phyloP scores from a whole-genome alignment of 192 early-diverging fungal genomes.

The Dispira simplex region DNA sequence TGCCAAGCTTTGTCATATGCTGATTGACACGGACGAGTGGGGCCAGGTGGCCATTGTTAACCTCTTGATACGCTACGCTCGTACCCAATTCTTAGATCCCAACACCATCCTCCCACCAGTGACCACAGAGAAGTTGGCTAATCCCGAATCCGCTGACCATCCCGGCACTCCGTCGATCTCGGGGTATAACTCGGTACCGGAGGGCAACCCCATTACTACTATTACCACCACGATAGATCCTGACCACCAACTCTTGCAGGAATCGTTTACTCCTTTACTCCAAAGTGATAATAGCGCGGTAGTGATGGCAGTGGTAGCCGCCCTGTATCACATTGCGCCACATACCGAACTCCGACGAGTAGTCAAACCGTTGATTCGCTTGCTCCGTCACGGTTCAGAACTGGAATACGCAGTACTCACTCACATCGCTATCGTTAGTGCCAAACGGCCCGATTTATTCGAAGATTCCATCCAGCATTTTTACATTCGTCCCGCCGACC shows the following conservation, averaged over 20 bases:
- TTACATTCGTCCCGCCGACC: conserved; percentile 63
- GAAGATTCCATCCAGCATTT: conserved; percentile 59
- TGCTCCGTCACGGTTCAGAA: conserved; percentile 58
- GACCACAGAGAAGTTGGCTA: not conserved
- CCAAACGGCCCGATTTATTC: conserved; percentile 49
- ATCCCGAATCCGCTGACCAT: not conserved
- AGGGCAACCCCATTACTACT: not conserved
- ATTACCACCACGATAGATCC: conserved; percentile 38
- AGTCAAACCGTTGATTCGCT: conserved; percentile 56
- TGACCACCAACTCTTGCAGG: conserved; percentile 64
- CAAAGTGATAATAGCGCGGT: conserved; percentile 77
- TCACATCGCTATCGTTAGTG: conserved; percentile 62
- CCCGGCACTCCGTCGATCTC: not conserved
- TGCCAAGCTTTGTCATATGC: conserved; percentile 69
- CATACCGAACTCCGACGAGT: conserved; percentile 33
- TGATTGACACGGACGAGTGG: conserved; percentile 92
- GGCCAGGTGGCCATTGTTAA: conserved; percentile 76
- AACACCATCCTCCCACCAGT: not conserved
- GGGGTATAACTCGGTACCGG: not conserved
- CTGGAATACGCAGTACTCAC: conserved; percentile 59
- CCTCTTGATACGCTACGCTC: conserved; percentile 65
- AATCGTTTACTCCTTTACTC: conserved; percentile 50
- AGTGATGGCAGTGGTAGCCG: conserved; percentile 48
- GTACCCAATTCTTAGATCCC: conserved; percentile 27
- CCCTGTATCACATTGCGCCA: conserved; percentile 51